These are phyloP conservation scores for Amanita molliuscula DNA, from an alignment of 768 basidiomycete species.

Conservation along the genomic window DNA sequence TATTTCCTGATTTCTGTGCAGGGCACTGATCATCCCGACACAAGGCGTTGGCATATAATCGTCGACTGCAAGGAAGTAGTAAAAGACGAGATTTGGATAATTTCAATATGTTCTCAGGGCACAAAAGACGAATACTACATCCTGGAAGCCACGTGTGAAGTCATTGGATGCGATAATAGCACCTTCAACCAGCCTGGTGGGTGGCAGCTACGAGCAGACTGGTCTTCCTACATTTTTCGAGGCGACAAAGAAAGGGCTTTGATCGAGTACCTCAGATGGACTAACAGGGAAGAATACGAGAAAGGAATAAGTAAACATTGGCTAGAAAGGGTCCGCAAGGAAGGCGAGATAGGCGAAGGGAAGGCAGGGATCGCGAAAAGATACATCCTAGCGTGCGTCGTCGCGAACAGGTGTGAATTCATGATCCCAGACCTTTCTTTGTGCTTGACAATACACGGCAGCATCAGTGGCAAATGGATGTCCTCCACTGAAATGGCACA, in stretches of 20 bases:
- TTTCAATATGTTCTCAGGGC: conserved; percentile 22
- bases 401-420: conserved; percentile 54
- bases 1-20: conserved; percentile 57
- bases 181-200: neutral
- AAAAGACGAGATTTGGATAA: conserved; percentile 48
- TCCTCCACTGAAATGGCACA: conserved; percentile 62
- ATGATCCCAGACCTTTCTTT: neutral
- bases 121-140: conserved; percentile 37
- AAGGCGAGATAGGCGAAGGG: conserved; percentile 29
- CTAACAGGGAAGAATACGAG: conserved; percentile 62
- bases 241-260: conserved; percentile 15
- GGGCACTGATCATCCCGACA: conserved; percentile 16
- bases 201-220: conserved; percentile 42
- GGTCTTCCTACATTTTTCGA: conserved; percentile 46
- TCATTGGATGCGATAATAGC: conserved; percentile 34
- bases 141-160: conserved; percentile 65
- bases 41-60: conserved; percentile 24
- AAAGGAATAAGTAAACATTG: conserved; percentile 60
- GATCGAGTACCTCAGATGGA: conserved; percentile 44
- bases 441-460: conserved; percentile 16
- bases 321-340: conserved; percentile 33
- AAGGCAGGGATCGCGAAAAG: conserved; percentile 45
- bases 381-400: conserved; percentile 61
- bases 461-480: conserved; percentile 64
- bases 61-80: conserved; percentile 43